Base-by-base conservation (phyloP, 2,329 filamentous ascomycete genomes). In the Zasmidium angulare region DNA sequence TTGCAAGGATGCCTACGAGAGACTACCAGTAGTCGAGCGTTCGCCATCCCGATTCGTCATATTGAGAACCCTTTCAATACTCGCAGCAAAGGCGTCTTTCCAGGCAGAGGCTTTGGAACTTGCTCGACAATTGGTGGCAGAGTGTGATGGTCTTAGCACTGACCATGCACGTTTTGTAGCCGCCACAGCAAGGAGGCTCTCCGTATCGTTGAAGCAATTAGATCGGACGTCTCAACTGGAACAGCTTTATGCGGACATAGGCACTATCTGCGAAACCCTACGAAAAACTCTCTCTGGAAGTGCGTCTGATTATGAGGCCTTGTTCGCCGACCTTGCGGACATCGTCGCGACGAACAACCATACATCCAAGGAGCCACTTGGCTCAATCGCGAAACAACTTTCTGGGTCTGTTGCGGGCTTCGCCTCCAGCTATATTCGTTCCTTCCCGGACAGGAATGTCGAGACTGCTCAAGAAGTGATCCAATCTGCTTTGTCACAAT, bases 361-460 rank as follows among this genome's bases (percentile, higher is more conserved):
- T 10, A 21, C 17, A 29, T 9, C 20, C 7, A 20, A 50, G 21
- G 22, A 51, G 11, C 26, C 55, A 3, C n/a, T 51, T 17, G 11
- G 9, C 11, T 24, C 40, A 29, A 20, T 21, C 24, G 46, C 47
- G 11, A 55, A 47, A 17, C 24, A 26, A 12, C 26, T 69, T 7
- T 46, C 57, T 6, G 31, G 43, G 23, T n/a, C 58, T 19, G 64
- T 68, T n/a, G 69, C 65, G 22, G 50, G 62, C 1, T 73, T 71
- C 48, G 68, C 70, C 3, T 67, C 69, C 40, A 62, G 66, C 1
- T 72, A 69, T 53, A 56, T 60, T 2, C 62, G 66, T 14, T 61
- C 65, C 17, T 69, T 66, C 48, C 63, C 68, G 10, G 62, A 55
- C 7, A 62, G 63, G 29, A 58, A 65, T 22, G 31, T 36, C 0